Percentiles rank a stretch among this genome's conserved stretches.
Evolutionary conservation across 148 eudicot species (phyloP).

Genomic region (Spergularia bocconei): DNA sequence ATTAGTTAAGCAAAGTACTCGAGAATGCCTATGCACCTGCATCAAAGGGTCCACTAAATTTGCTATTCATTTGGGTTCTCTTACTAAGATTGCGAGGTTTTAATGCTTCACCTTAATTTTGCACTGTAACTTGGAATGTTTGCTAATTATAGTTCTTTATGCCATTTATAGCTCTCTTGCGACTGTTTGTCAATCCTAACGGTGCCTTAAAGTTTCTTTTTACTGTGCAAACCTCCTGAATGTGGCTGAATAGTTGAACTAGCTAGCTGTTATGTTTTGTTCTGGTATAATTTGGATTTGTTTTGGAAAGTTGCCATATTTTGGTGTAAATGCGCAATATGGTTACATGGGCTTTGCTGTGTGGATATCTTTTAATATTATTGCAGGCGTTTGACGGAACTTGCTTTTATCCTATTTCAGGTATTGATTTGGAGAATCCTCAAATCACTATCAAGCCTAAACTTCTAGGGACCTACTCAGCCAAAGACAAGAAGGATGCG

Average conservation of each 20-base stretch:
- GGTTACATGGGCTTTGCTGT: neutral
- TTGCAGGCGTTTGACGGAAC: constrained; percentile 1
- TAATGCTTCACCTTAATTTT: neutral
- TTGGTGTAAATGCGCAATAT: neutral
- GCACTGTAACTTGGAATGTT: neutral
- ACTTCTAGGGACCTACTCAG: constrained; percentile 30
- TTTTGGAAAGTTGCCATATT: neutral
- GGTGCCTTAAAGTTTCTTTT: neutral
- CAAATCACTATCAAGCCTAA: constrained; percentile 49
- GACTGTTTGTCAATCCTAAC: neutral
- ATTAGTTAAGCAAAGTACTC: too few species aligned
- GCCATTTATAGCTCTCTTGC: constrained; percentile 1
- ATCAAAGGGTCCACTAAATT: too few species aligned
- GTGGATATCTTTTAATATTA: neutral
- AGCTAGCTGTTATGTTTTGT: neutral
- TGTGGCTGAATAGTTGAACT: too few species aligned
- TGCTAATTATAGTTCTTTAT: neutral
- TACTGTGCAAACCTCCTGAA: neutral
- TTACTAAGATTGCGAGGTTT: neutral
- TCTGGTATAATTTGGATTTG: neutral
- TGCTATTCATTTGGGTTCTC: too few species aligned
- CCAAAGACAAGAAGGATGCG: constrained; percentile 51
- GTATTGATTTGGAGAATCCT: constrained; percentile 57
- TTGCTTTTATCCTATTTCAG: constrained; percentile 38
- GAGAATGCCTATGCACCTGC: too few species aligned